Evolutionary conservation across 225 moss, liverwort and hornwort genomes (phyloP).

Genomic region (Asterella californica): DNA sequence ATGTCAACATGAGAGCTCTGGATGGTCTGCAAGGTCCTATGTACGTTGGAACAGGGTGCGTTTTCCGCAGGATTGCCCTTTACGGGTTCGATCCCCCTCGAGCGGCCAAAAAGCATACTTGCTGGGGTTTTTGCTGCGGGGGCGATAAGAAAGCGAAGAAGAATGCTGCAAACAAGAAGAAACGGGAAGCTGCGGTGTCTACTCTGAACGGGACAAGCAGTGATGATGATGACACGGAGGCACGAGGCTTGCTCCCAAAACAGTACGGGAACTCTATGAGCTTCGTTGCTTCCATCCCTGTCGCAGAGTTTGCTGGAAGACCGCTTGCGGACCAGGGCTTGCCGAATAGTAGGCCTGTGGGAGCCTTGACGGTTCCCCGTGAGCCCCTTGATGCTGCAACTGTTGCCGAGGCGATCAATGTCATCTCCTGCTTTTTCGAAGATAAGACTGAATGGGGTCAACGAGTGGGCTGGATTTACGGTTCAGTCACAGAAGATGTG

Average conservation of each 20-base stretch:
- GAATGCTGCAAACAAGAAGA: conserved; percentile 16
- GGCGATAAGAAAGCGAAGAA: conserved; percentile 27
- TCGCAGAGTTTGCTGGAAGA: conserved; percentile 38
- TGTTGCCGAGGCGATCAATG: conserved; percentile 42
- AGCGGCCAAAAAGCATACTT: conserved; percentile 25
- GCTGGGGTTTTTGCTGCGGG: conserved; percentile 34
- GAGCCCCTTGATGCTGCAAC: conserved; percentile 41
- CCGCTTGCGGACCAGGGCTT: conserved; percentile 77
- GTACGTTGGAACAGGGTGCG: conserved; percentile 42
- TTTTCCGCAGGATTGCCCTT: conserved; percentile 34
- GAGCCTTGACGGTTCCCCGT: conserved; percentile 63
- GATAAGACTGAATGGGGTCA: conserved; percentile 49
- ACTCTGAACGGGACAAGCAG: conserved; percentile 53
- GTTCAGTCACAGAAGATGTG: conserved; percentile 26
- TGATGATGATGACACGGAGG: conserved; percentile 72
- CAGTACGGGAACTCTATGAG: conserved; percentile 54
- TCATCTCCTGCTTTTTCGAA: conserved; percentile 41
- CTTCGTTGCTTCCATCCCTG: conserved; percentile 32
- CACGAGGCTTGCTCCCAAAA: conserved; percentile 68
- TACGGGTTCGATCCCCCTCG: conserved; percentile 40
- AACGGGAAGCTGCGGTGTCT: conserved; percentile 54
- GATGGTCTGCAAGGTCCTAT: conserved; percentile 45
- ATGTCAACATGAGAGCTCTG: conserved; percentile 43
- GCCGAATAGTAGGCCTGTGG: conserved; percentile 61
- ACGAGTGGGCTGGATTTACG: conserved; percentile 38